Base-by-base conservation (phyloP, 2,329 filamentous ascomycete genomes). In the Gaeumannomyces sp. region DNA sequence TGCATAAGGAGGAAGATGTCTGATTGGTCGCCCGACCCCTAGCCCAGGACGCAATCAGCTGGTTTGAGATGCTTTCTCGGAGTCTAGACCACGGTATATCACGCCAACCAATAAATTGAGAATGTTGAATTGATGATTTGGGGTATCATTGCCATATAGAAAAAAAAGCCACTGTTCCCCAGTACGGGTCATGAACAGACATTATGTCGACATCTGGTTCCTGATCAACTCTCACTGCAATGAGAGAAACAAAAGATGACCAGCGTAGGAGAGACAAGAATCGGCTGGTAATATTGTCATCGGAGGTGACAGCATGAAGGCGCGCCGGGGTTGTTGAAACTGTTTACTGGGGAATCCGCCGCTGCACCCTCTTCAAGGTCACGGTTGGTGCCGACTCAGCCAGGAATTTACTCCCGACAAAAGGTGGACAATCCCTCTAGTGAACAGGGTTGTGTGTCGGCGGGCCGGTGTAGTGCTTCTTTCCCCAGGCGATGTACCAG, bases 401-500 rank as follows among this genome's bases (percentile, higher is more conserved):
- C 45, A 25, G 45, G 45, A n/a, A 19, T 16, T 45, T 19, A 6
- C 14, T 6, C 14, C 16, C 38, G 16, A 3, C 38, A 45, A 19
- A 38, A 45, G 14, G 38, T 22, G n/a, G 8, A 2, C 27, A 19
- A 14, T 31, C 57, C 25, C 56, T 31, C 33, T 64, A 64, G 56
- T 59, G 27, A 25, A 22, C 33, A n/a, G 82, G 85, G 1, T 64
- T 56, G 10, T 64, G 62, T 7, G 35, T 58, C 5, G 56, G 62
- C 56, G 86, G 87, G 22, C 88, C 87, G 60, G 80, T 79, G 76
- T 90, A 90, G 76, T 91, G 85, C 76, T 86, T 84, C 76, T 85
- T 83, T 45, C 89, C 89, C 87, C 88, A 90, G 63, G 81, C 80
- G 69, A 85, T 78, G 77, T 92, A 92, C 88, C 89, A 92, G 10